phyloP scores from a whole-genome alignment of 352 stramenopile genomes.

The Pythium utonaiense region DNA sequence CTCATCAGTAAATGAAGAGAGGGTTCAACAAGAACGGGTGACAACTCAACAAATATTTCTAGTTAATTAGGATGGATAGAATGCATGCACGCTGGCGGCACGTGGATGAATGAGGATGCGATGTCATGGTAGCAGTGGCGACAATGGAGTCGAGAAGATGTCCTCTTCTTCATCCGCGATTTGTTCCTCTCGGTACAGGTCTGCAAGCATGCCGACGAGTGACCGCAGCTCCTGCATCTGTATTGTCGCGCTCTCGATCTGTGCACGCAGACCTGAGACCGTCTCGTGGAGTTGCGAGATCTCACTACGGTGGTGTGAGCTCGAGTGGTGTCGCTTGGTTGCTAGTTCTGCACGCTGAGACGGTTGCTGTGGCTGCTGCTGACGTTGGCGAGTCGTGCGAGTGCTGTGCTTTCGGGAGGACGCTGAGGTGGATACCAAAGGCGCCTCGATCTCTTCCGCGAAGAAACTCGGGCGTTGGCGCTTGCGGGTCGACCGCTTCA shows the following conservation, averaged over 20 bases:
- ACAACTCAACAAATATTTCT: neutral
- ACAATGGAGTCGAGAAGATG: constrained; percentile 12
- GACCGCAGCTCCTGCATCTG: constrained; percentile 23
- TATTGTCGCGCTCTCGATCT: constrained; percentile 17
- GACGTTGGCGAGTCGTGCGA: neutral
- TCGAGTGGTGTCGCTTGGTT: neutral
- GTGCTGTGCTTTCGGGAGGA: constrained; percentile 6
- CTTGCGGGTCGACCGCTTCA: constrained; percentile 27
- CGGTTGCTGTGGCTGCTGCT: constrained; percentile 4
- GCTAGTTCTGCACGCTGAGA: neutral
- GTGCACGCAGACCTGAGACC: constrained; percentile 8
- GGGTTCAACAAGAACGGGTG: no score
- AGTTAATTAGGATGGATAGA: constrained; percentile 2
- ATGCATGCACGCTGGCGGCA: neutral
- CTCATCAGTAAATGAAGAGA: no score
- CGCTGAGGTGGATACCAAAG: neutral
- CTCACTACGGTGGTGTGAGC: constrained; percentile 4
- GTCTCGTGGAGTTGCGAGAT: constrained; percentile 20
- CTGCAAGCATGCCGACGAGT: constrained; percentile 12
- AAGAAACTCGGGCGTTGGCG: constrained; percentile 21
- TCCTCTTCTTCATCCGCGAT: constrained; percentile 12
- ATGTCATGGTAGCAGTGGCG: neutral
- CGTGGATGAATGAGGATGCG: neutral
- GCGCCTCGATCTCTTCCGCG: constrained; percentile 12
- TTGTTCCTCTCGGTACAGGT: constrained; percentile 12